Base-by-base conservation (phyloP, 176 grass and related monocot genomes). In the Raddia guianensis region DNA sequence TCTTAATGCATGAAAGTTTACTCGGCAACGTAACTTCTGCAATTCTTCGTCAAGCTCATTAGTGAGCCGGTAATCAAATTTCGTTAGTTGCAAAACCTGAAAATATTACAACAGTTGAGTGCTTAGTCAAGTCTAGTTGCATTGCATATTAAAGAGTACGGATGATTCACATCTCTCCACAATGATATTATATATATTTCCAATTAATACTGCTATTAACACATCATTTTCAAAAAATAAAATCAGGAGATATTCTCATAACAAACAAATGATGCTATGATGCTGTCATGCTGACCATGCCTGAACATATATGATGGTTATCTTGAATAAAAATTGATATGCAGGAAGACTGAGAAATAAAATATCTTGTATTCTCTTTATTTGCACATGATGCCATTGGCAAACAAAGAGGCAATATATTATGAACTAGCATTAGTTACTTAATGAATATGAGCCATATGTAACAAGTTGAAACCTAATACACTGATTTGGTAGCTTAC, bases 51-150 rank as follows among this genome's bases (percentile, higher is more conserved):
- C 90, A 78, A 98, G 95, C 12, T 79, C 91, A 20, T 83, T 89
- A 54, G 88, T 85, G 76, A 98, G 92, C 42, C 95, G 90, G 72
- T 95, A 98, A 88, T 98, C 95, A 88, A 98, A 98, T 73, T 95
- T 98, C 1, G 92, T 98, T 81, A 98, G 90, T 78, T 98, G 92
- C 86, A 98, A 86, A 48, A 57, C 92, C 95, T 98, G 95, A 65
- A 90, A 82, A 58, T 43, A 27, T 83, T 73, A 55, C 51, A 75
- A 53, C 15, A 54, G 21, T 70, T 68, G 16, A 84, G 71, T 60
- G 47, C 20, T 45, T 58, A 54, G 12, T 12, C 19, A 86, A 66
- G 3, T 37, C 12, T 72, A 61, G 27, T 12, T 15, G 47, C 16
- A 48, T 70, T 45, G 32, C 5, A 79, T 72, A 62, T 48, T 64